A percentile compares a stretch with the other conserved stretches of the same genome.
These are phyloP conservation scores for Termitomyces sp. DNA, from an alignment of 768 basidiomycete genomes.

Conservation along the genomic window DNA sequence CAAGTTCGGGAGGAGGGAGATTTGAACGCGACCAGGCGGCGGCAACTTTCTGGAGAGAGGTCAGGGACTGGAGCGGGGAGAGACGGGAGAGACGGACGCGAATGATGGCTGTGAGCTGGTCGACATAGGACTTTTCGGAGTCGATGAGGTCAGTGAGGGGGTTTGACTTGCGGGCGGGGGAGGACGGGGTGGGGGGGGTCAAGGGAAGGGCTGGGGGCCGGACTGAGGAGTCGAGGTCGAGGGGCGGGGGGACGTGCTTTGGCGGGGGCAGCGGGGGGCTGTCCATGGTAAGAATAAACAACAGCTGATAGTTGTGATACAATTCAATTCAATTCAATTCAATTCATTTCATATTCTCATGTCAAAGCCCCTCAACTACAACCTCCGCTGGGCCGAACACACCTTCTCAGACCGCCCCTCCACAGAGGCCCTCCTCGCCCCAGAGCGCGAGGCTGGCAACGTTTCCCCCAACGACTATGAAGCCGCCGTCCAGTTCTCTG, in stretches of 20 bases:
- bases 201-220: conserved; percentile 23
- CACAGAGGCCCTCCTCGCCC: conserved; percentile 48
- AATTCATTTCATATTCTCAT: not conserved
- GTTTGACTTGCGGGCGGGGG: conserved; percentile 56
- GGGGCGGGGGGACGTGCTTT: conserved; percentile 9
- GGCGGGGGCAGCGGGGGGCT: not conserved
- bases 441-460: conserved; percentile 51
- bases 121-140: conserved; percentile 91
- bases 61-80: conserved; percentile 13
- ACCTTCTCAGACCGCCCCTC: conserved; percentile 44
- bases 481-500: conserved; percentile 50
- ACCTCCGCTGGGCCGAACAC: conserved; percentile 34
- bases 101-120: conserved; percentile 85
- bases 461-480: conserved; percentile 57
- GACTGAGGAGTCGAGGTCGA: conserved; percentile 7
- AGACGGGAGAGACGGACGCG: conserved; percentile 54
- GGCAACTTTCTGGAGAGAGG: conserved; percentile 75
- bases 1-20: conserved; percentile 88
- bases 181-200: conserved; percentile 35
- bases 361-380: conserved; percentile 24
- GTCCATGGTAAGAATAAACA: conserved; percentile 17
- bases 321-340: not conserved
- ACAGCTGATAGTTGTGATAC: not conserved
- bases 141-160: conserved; percentile 91
- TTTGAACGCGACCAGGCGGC: conserved; percentile 97